Evolutionary conservation across 177 flowering plant species (phyloP).

Genomic region (Vitis hybrid): DNA sequence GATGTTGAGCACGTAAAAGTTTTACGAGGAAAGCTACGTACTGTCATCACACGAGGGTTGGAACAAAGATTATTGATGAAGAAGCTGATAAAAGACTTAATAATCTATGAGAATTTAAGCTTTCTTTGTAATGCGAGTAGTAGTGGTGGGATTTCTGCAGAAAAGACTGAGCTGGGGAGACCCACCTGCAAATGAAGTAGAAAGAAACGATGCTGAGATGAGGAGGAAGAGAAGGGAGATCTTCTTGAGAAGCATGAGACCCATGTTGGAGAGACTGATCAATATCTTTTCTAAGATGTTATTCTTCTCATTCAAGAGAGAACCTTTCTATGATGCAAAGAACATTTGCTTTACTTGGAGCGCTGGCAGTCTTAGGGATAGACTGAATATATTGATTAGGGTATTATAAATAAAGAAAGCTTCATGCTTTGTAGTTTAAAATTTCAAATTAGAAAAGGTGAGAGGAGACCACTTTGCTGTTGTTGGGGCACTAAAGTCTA

Average conservation of each 20-base stretch:
- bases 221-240: constrained; percentile 46
- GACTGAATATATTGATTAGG: background rate
- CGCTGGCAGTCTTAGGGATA: background rate
- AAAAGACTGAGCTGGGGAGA: constrained; percentile 1
- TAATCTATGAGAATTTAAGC: background rate
- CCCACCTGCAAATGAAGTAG: constrained; percentile 59
- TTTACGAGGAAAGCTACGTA: too few relatives aligned
- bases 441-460: constrained; percentile 6
- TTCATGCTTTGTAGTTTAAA: constrained; percentile 14
- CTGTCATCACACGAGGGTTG: too few relatives aligned
- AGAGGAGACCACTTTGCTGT: constrained; percentile 46
- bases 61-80: too few relatives aligned
- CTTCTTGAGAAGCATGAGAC: constrained; percentile 37
- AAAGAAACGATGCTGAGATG: constrained; percentile 36
- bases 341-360: constrained; percentile 1
- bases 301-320: constrained; percentile 15
- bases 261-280: constrained; percentile 20
- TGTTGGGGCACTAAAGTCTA: constrained; percentile 45
- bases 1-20: too few relatives aligned
- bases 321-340: constrained; percentile 11
- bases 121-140: background rate
- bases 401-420: constrained; percentile 1
- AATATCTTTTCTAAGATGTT: background rate
- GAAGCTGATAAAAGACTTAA: too few relatives aligned
- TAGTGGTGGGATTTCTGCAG: background rate